phyloP scores from a whole-genome alignment of 2,329 filamentous ascomycete species.

The Diplocarpon mali region DNA sequence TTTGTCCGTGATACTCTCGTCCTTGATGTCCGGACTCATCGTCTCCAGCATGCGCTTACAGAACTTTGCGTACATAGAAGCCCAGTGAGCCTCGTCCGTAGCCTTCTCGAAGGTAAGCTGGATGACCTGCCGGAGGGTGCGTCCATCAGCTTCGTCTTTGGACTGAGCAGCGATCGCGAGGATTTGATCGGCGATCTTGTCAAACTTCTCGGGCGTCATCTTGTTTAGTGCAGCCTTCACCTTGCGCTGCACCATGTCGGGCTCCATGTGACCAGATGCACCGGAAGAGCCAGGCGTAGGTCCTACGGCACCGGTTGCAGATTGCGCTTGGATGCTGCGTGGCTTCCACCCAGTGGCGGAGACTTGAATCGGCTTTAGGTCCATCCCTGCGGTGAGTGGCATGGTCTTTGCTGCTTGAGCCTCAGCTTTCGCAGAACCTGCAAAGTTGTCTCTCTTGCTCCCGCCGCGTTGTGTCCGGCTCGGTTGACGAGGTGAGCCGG shows the following conservation, averaged over 20 bases:
- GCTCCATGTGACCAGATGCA: constrained; percentile 56
- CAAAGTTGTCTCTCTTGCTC: constrained; percentile 42
- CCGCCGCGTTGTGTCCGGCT: constrained; percentile 52
- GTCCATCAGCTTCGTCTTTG: constrained; percentile 87
- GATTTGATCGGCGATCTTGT: constrained; percentile 89
- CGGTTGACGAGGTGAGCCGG: constrained; percentile 57
- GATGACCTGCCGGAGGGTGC: constrained; percentile 93
- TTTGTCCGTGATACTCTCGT: constrained; percentile 91
- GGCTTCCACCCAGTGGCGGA: constrained; percentile 85
- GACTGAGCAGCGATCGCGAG: constrained; percentile 87
- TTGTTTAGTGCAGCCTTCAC: constrained; percentile 98
- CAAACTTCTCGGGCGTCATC: constrained; percentile 99
- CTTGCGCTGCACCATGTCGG: constrained; percentile 93
- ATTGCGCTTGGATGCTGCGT: constrained; percentile 45
- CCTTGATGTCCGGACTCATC: constrained; percentile 90
- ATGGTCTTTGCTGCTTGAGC: constrained; percentile 71
- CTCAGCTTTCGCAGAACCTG: constrained; percentile 41
- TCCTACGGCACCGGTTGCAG: constrained; percentile 30
- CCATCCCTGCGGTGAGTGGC: constrained; percentile 77
- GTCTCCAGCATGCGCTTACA: constrained; percentile 93
- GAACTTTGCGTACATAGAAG: constrained; percentile 97
- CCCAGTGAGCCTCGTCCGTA: constrained; percentile 97
- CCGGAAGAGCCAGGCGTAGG: constrained; percentile 35
- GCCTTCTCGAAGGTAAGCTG: constrained; percentile 99
- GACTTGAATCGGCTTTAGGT: constrained; percentile 67